Percentiles rank a stretch among this genome's conserved stretches.
phyloP scores from a whole-genome alignment of 306 rosid genomes.

The Dryas alaskensis region DNA sequence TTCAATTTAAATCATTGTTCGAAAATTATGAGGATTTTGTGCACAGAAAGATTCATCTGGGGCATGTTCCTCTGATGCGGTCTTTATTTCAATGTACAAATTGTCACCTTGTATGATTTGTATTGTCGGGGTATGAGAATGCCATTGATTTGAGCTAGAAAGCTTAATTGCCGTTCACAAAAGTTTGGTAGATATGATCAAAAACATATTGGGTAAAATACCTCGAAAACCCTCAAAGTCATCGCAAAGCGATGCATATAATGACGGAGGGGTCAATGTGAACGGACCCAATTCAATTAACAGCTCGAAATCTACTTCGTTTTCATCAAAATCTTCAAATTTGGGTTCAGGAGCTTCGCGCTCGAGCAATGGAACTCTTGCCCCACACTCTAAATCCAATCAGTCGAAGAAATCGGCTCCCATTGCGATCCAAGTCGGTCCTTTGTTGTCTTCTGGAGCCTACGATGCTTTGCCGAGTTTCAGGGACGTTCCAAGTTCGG shows the following conservation, averaged over 20 bases:
- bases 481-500: conserved; percentile 47
- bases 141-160: conserved; percentile 16
- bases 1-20: conserved; percentile 6
- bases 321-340: conserved; percentile 40
- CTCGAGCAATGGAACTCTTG: conserved; percentile 40
- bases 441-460: conserved; percentile 27
- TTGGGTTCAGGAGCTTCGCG: conserved; percentile 31
- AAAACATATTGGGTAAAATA: conserved; percentile 48
- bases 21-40: conserved; percentile 7
- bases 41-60: conserved; percentile 6
- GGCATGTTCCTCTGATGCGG: conserved; percentile 19
- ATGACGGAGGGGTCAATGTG: conserved; percentile 40
- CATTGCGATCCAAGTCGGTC: conserved; percentile 29
- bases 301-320: conserved; percentile 38
- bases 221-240: conserved; percentile 59
- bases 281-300: conserved; percentile 38
- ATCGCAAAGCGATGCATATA: conserved; percentile 32
- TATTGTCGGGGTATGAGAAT: conserved; percentile 14
- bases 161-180: conserved; percentile 16
- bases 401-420: conserved; percentile 39
- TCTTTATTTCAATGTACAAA: neutral
- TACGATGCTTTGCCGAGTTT: conserved; percentile 61
- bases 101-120: conserved; percentile 1
- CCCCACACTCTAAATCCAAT: conserved; percentile 28
- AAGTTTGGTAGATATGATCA: conserved; percentile 49